Base-by-base conservation (phyloP, 352 stramenopile genomes). In the Chrysophaeum taylorii region DNA sequence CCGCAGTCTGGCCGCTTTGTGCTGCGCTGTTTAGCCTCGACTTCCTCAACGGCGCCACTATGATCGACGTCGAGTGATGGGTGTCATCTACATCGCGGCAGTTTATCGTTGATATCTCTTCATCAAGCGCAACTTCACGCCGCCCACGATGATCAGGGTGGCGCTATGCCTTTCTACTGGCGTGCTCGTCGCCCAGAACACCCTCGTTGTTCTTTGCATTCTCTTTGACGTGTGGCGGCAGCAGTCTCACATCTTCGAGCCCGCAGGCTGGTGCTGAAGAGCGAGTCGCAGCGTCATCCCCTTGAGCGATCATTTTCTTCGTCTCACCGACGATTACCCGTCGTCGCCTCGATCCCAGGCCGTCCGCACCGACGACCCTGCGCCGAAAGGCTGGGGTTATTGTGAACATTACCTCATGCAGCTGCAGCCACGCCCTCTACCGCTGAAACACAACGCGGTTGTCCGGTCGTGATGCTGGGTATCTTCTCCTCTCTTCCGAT, bases 381-480 rank as follows among this genome's bases (percentile, higher is more conserved):
- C 45, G 25, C 70, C 64, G 33, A 72, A 70, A 1, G 75, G 75
- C 36, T 4, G 60, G 45, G n/a, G 75, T 70, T 5, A 69, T 57
- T 39, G n/a, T 33, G 7, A 72, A 72, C 41, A 45, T 67, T 23
- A 63, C 71, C 52, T 82, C 83, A 45, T 87, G 88, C 69, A 85
- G 84, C 45, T 91, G 18, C 2, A 92, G 80, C 89, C 89, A 54
- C 85, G 90, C 64, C 92, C 90, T 75, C 90, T 89, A 75, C 87
- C 87, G 42, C 37, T 68, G 18, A 41, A 38, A 18, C 69, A 35
- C 36, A 89, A 86, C 78, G 89, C 84, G 85, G 89, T 88, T 79
- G 76, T 89, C 75, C 89, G 14, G 88, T 91, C 76, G 85, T 91
- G 63, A 23, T 84, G 61, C 81, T 91, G 61, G 84, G 80, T 23